A percentile compares a stretch with the other conserved stretches of the same genome.
Conservation (phyloP, 129 eudicot species). For the Lonicera japonica region DNA sequence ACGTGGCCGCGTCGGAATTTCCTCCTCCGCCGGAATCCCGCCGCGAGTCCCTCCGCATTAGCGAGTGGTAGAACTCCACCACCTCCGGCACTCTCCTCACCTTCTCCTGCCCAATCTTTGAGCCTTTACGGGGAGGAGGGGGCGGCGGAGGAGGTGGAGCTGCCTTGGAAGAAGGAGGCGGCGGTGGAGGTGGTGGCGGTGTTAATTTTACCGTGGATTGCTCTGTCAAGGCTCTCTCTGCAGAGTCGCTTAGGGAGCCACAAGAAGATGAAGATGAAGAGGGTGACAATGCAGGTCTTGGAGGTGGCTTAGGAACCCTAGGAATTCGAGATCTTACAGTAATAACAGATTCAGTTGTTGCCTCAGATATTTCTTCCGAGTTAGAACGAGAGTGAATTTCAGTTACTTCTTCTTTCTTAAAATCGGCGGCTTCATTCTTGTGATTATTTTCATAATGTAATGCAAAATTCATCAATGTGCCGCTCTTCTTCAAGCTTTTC, state of each 20-base stretch:
- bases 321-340: constrained; percentile 56
- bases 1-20: constrained; percentile 38
- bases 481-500: constrained; percentile 36
- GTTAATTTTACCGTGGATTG: constrained; percentile 25
- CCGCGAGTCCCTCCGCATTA: constrained; percentile 88
- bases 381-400: constrained; percentile 25
- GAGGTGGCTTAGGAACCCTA: constrained; percentile 86
- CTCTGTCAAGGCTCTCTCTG: not conserved
- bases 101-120: constrained; percentile 44
- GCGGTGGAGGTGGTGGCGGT: constrained; percentile 42
- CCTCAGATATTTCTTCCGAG: constrained; percentile 44
- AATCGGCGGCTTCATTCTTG: constrained; percentile 14
- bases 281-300: constrained; percentile 16
- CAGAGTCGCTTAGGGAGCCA: constrained; percentile 6
- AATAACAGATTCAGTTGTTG: constrained; percentile 21
- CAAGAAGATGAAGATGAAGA: not conserved
- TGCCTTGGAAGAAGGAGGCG: constrained; percentile 22
- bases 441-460: too few relatives aligned
- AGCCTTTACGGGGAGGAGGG: constrained; percentile 36
- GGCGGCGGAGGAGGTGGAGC: constrained; percentile 22
- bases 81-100: constrained; percentile 91
- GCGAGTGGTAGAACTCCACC: constrained; percentile 89
- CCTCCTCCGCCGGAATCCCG: constrained; percentile 50
- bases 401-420: constrained; percentile 27
- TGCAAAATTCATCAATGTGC: constrained; percentile 14